phyloP scores from a whole-genome alignment of 371 early-diverging fungal genomes.

The Gilbertella persicaria region DNA sequence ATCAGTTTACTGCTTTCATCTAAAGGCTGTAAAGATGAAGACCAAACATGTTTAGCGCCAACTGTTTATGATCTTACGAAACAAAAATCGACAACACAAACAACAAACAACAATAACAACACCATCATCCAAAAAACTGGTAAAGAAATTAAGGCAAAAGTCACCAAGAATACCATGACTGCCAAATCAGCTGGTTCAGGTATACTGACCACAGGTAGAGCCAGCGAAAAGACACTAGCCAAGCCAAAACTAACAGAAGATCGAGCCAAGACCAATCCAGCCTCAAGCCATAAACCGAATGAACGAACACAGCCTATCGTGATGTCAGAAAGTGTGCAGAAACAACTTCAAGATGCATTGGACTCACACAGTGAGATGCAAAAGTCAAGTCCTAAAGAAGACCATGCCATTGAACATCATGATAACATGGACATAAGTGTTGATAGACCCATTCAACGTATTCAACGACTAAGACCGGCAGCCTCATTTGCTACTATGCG shows the following conservation, averaged over 20 bases:
- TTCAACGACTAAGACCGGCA: conserved; percentile 24
- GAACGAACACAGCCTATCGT: conserved; percentile 4
- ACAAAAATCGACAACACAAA: conserved; percentile 1
- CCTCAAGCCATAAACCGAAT: no score
- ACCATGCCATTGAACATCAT: conserved; percentile 7
- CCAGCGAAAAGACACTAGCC: background rate
- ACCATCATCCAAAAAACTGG: conserved; percentile 11
- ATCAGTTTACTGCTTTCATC: no score
- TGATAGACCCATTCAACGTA: conserved; percentile 23
- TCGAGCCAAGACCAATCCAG: background rate
- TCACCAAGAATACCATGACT: conserved; percentile 9
- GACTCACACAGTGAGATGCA: background rate
- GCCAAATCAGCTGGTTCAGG: conserved; percentile 22
- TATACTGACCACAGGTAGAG: conserved; percentile 5
- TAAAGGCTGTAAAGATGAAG: no score
- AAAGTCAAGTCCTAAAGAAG: background rate
- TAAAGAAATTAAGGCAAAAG: conserved; percentile 9
- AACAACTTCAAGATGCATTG: conserved; percentile 5
- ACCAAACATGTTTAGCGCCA: no score
- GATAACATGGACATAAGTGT: conserved; percentile 1
- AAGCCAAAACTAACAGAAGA: conserved; percentile 7
- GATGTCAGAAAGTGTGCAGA: conserved; percentile 15
- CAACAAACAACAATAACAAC: conserved; percentile 15
- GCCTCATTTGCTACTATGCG: conserved; percentile 25
- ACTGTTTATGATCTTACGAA: no score